Conservation (phyloP, 345 rosid genomes). For the Pistacia vera region DNA sequence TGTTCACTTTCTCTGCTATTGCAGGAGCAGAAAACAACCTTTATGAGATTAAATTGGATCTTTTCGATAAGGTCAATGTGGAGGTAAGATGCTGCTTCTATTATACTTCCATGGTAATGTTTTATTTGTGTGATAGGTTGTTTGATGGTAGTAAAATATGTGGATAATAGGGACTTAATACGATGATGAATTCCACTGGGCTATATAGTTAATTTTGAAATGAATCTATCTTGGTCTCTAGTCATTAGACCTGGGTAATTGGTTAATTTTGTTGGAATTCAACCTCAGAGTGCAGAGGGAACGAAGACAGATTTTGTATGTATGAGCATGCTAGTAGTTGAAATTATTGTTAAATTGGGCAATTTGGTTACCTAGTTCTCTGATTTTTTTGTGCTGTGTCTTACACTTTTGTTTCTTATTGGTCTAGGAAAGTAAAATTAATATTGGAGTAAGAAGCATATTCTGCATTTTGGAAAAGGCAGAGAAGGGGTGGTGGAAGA, state of each 20-base stretch:
- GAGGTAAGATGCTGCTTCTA: constrained; percentile 48
- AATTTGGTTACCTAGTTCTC: not conserved
- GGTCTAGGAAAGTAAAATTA: constrained; percentile 71
- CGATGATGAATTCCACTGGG: not conserved
- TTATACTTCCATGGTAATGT: not conserved
- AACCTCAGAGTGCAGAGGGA: not conserved
- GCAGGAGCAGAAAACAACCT: constrained; percentile 60
- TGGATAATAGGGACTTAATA: not conserved
- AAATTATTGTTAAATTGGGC: not conserved
- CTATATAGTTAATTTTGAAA: not conserved
- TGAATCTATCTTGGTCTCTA: not conserved
- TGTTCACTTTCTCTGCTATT: constrained; percentile 69
- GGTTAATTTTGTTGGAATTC: not conserved
- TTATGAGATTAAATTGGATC: constrained; percentile 79
- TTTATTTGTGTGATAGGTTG: not conserved
- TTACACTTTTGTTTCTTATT: not conserved
- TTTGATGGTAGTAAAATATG: not conserved
- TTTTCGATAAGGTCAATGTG: constrained; percentile 76
- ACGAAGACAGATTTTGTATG: not conserved
- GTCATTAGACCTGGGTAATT: not conserved
- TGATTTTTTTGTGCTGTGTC: not conserved
- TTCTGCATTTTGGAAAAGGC: constrained; percentile 79
- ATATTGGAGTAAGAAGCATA: constrained; percentile 67
- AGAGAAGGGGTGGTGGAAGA: constrained; percentile 78
- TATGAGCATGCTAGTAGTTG: not conserved